Conservation (phyloP, 768 basidiomycete genomes). For the Pleurotus tuber-regium region DNA sequence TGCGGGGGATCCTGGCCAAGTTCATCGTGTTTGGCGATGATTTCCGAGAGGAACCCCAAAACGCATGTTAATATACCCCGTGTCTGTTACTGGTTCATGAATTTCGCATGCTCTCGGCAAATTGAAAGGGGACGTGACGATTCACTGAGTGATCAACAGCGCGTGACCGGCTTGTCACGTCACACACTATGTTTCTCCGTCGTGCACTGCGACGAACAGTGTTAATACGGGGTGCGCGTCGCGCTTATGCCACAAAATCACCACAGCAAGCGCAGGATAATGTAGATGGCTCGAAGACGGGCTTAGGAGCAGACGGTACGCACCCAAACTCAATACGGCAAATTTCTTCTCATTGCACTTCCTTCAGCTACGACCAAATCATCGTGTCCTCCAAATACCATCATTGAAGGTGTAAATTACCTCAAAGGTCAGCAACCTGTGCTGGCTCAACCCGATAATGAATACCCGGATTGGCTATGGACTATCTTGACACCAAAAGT, state of each 20-base stretch:
- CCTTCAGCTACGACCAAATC: slow-evolving; percentile 39
- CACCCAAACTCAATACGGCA: background rate
- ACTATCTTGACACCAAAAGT: slow-evolving; percentile 60
- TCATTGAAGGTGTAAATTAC: slow-evolving; percentile 79
- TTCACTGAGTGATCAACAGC: background rate
- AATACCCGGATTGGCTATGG: slow-evolving; percentile 93
- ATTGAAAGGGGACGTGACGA: background rate
- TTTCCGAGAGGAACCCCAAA: too few relatives aligned
- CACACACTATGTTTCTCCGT: slow-evolving; percentile 7
- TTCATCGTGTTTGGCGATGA: too few relatives aligned
- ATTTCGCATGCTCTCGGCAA: too few relatives aligned
- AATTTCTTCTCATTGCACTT: background rate
- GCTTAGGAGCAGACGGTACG: background rate
- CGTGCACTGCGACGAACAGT: background rate
- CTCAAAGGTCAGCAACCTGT: slow-evolving; percentile 81
- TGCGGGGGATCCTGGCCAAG: too few relatives aligned
- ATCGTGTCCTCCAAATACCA: slow-evolving; percentile 69
- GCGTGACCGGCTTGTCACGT: background rate
- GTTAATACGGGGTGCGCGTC: background rate
- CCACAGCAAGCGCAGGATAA: background rate
- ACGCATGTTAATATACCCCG: too few relatives aligned
- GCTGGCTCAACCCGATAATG: slow-evolving; percentile 73
- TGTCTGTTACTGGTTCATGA: too few relatives aligned
- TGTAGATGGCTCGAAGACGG: background rate
- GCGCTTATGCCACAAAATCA: background rate